These are phyloP conservation scores for Monosporascus sp. DNA, from an alignment of 2,329 filamentous ascomycete species.

Conservation along the genomic window DNA sequence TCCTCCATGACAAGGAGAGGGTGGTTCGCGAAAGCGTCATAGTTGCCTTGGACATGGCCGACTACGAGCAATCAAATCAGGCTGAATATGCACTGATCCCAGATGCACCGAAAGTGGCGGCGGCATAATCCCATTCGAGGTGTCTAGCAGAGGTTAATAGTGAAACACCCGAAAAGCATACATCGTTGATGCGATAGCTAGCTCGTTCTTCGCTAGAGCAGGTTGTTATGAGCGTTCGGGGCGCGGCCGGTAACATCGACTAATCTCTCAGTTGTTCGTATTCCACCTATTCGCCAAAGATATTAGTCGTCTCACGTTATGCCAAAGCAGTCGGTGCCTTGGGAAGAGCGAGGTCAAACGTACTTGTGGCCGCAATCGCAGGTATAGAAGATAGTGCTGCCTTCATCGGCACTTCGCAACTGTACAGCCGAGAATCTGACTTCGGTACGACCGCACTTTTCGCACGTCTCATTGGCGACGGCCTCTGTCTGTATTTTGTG, in stretches of 20 bases:
- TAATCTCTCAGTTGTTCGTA: conserved; percentile 42
- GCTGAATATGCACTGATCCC: conserved; percentile 90
- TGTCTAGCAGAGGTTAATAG: conserved; percentile 13
- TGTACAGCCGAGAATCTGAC: conserved; percentile 84
- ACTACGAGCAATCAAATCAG: conserved; percentile 86
- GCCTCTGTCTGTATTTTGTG: conserved; percentile 73
- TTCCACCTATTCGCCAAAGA: conserved; percentile 30
- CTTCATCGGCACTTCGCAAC: conserved; percentile 89
- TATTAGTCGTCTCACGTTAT: conserved; percentile 2
- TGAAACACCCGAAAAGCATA: conserved; percentile 14
- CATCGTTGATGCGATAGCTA: conserved; percentile 9
- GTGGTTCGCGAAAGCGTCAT: conserved; percentile 93
- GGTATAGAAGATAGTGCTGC: conserved; percentile 83
- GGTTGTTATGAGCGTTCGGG: conserved; percentile 1
- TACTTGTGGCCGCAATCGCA: conserved; percentile 86
- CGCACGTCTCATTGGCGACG: conserved; percentile 61
- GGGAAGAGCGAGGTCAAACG: conserved; percentile 23
- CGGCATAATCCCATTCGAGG: conserved; percentile 13
- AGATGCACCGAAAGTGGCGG: conserved; percentile 42
- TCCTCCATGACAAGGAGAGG: conserved; percentile 84
- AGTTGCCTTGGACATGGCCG: conserved; percentile 95
- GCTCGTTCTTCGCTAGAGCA: background rate
- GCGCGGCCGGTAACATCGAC: too few relatives aligned
- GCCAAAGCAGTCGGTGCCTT: conserved; percentile 2
- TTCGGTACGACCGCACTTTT: conserved; percentile 74